Evolutionary conservation across 352 stramenopile species (phyloP).

Genomic region (Pythium phragmiticola): DNA sequence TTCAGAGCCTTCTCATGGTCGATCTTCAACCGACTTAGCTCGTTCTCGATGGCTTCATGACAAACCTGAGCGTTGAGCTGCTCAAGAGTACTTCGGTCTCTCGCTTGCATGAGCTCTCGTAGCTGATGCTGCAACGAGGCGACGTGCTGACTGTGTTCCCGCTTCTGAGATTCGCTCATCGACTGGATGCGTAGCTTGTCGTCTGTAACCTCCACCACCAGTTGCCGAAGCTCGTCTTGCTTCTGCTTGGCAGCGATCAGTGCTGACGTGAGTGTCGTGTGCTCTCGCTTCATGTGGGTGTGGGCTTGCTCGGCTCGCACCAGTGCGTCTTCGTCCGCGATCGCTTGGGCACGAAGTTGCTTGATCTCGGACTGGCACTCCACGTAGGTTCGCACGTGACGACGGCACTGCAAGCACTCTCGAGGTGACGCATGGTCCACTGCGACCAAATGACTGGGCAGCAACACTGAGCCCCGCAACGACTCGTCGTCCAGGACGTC

Average conservation of each 20-base stretch:
- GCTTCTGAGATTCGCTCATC: slow-evolving; percentile 35
- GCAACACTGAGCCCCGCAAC: slow-evolving; percentile 17
- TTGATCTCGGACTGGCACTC: slow-evolving; percentile 50
- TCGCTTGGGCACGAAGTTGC: slow-evolving; percentile 40
- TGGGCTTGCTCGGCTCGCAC: slow-evolving; percentile 44
- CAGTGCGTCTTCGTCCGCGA: slow-evolving; percentile 44
- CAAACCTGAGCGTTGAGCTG: not conserved
- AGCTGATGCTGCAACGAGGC: slow-evolving; percentile 39
- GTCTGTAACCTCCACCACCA: slow-evolving; percentile 42
- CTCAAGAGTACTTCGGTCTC: slow-evolving; percentile 8
- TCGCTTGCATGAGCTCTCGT: slow-evolving; percentile 27
- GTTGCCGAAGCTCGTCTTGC: slow-evolving; percentile 50
- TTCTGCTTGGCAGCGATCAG: slow-evolving; percentile 49
- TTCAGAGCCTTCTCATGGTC: not conserved
- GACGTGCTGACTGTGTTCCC: slow-evolving; percentile 31
- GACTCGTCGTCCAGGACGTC: slow-evolving; percentile 31
- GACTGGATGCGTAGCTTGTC: slow-evolving; percentile 59
- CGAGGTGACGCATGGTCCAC: not conserved
- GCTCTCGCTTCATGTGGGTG: slow-evolving; percentile 43
- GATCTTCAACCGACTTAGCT: not conserved
- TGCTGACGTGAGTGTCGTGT: slow-evolving; percentile 40
- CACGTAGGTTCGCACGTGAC: slow-evolving; percentile 32
- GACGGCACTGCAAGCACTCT: slow-evolving; percentile 45
- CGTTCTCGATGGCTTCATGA: slow-evolving; percentile 10
- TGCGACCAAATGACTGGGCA: slow-evolving; percentile 19